Evolutionary conservation across 129 eudicot genomes (phyloP).

Genomic region (Daucus carota): DH1_v3.0 NC_030384.2:33414001-33414500

Average conservation of each 20-base stretch:
- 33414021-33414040: not conserved
- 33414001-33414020: not conserved
- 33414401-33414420: slow-evolving; percentile 11
- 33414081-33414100: not conserved
- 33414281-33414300: not conserved
- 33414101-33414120: too few relatives aligned
- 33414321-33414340: not conserved
- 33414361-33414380: not conserved
- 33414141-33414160: not conserved
- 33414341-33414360: not conserved
- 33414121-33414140: too few relatives aligned
- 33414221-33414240: not conserved
- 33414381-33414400: slow-evolving; percentile 9
- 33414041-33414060: not conserved
- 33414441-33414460: slow-evolving; percentile 8
- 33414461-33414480: slow-evolving; percentile 12
- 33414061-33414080: not conserved
- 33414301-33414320: not conserved
- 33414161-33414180: not conserved
- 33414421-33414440: slow-evolving; percentile 13
- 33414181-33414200: not conserved
- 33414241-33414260: too few relatives aligned
- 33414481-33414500: slow-evolving; percentile 13
- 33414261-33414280: not conserved
- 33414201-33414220: not conserved